Evolutionary conservation across 495 filamentous ascomycete species (phyloP), one percentile per base, ranked within the genome.

Genomic region (Hyaloscypha hepaticicola): DNA sequence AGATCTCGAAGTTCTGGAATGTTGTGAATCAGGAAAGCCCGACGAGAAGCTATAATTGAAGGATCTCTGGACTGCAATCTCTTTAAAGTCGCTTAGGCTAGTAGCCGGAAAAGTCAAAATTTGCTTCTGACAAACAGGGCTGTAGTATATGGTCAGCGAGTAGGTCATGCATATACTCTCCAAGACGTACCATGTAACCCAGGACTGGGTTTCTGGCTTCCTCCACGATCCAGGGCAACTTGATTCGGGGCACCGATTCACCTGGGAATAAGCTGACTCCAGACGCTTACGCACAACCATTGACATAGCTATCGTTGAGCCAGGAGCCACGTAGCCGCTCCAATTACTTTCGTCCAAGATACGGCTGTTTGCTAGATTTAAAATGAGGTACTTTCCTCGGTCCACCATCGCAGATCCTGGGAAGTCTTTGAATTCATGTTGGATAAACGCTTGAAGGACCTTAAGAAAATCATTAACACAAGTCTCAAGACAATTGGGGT

Each of bases 371-470:
- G 9, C 5, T 24, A 58, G 28, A 25, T 25, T 64, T 19, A 50
- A 3, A n/a, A n/a, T n/a, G n/a, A 58, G 61, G 50, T 64, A 64
- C 22, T 7, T 26, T 1, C 61, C 61, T 22, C 22, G 51, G 6
- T 22, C n/a, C 6, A 64, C 53, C 52, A 5, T 49, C 28, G 22
- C 5, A 0, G 31, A 28, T 2, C 61, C 61, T 1, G 61, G 61
- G 8, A 57, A 26, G 8, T 58, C 55, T 24, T 24, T 58, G 22
- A 64, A 64, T 6, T 57, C 52, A 1, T 64, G 1, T n/a, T 58
- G 11, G 1, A 64, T 57, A 51, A 64, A 64, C 28, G 52, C 55
- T 31, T 58, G 52, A 0, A 64, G 21, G 11, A 64, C 22, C 61
- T 64, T n/a, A n/a, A n/a, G n/a, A n/a, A n/a, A n/a, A n/a, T n/a